Evolutionary conservation across 495 filamentous ascomycete species (phyloP).

Genomic region (Xylaria bambusicola): DNA sequence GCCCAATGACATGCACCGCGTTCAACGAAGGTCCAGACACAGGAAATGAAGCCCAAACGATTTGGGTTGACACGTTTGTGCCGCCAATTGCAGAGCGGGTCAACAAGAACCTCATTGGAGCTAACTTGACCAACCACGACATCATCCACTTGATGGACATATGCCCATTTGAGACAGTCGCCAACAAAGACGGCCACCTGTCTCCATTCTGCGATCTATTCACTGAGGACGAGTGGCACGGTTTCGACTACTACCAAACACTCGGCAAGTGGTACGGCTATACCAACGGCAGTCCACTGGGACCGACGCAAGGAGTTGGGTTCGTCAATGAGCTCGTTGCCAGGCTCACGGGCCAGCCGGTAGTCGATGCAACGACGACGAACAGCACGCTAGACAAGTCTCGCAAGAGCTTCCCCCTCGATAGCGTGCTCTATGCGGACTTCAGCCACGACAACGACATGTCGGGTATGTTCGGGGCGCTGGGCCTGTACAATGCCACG

Average conservation of each 20-base stretch:
- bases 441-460: slow-evolving; percentile 90
- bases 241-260: slow-evolving; percentile 75
- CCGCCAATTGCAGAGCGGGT: slow-evolving; percentile 64
- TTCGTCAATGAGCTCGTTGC: slow-evolving; percentile 84
- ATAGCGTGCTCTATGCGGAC: slow-evolving; percentile 70
- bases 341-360: slow-evolving; percentile 65
- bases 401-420: slow-evolving; percentile 66
- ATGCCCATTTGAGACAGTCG: slow-evolving; percentile 78
- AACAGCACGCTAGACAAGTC: slow-evolving; percentile 71
- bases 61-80: slow-evolving; percentile 59
- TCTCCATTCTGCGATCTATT: slow-evolving; percentile 77
- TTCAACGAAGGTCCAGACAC: slow-evolving; percentile 58
- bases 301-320: slow-evolving; percentile 78
- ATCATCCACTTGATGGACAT: slow-evolving; percentile 78
- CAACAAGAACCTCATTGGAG: slow-evolving; percentile 61
- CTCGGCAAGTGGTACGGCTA: slow-evolving; percentile 81
- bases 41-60: slow-evolving; percentile 49
- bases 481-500: slow-evolving; percentile 72
- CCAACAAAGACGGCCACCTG: slow-evolving; percentile 39
- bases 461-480: slow-evolving; percentile 67
- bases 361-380: slow-evolving; percentile 68
- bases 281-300: slow-evolving; percentile 72
- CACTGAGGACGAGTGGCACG: slow-evolving; percentile 64
- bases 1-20: slow-evolving; percentile 65
- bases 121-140: slow-evolving; percentile 58